Evolutionary conservation across 495 filamentous ascomycete species (phyloP).

Genomic region (Symbiotaphrina buchneri): DNA sequence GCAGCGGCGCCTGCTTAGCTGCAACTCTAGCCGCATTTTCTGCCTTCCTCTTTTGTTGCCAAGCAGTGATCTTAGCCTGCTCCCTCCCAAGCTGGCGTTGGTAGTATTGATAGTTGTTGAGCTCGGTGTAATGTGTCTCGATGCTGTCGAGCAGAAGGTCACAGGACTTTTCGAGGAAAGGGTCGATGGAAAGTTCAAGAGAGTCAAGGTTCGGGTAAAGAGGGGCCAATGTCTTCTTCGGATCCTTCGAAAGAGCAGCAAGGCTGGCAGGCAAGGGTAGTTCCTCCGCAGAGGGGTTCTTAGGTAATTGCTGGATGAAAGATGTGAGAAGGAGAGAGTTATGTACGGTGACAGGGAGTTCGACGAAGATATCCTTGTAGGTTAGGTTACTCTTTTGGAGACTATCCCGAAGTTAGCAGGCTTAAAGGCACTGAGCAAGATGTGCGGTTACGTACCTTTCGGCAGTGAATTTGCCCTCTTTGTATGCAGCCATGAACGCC

Average conservation of each 20-base stretch:
- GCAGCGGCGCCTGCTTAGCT: slow-evolving; percentile 71
- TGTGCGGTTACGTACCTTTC: slow-evolving; percentile 42
- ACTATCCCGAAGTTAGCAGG: slow-evolving; percentile 16
- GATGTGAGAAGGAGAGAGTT: slow-evolving; percentile 94
- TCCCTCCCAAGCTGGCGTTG: slow-evolving; percentile 86
- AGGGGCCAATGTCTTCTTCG: slow-evolving; percentile 25
- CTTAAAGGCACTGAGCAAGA: not conserved
- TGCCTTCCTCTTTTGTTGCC: slow-evolving; percentile 86
- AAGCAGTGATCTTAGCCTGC: slow-evolving; percentile 85
- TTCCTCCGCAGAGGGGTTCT: slow-evolving; percentile 29
- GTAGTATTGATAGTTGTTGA: slow-evolving; percentile 98
- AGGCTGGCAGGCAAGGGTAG: slow-evolving; percentile 54
- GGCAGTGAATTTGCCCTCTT: slow-evolving; percentile 90
- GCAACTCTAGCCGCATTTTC: slow-evolving; percentile 71
- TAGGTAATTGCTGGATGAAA: slow-evolving; percentile 74
- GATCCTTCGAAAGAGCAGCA: slow-evolving; percentile 38
- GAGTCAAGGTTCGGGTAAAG: slow-evolving; percentile 70
- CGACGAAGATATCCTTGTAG: slow-evolving; percentile 83
- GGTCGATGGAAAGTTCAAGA: slow-evolving; percentile 84
- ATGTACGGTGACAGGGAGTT: slow-evolving; percentile 81
- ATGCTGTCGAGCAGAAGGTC: slow-evolving; percentile 90
- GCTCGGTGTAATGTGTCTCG: slow-evolving; percentile 90
- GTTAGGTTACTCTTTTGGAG: slow-evolving; percentile 79
- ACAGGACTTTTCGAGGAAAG: slow-evolving; percentile 96
- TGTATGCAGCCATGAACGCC: slow-evolving; percentile 77